Evolutionary conservation across 768 basidiomycete species (phyloP).

Genomic region (Suillus weaverae): DNA sequence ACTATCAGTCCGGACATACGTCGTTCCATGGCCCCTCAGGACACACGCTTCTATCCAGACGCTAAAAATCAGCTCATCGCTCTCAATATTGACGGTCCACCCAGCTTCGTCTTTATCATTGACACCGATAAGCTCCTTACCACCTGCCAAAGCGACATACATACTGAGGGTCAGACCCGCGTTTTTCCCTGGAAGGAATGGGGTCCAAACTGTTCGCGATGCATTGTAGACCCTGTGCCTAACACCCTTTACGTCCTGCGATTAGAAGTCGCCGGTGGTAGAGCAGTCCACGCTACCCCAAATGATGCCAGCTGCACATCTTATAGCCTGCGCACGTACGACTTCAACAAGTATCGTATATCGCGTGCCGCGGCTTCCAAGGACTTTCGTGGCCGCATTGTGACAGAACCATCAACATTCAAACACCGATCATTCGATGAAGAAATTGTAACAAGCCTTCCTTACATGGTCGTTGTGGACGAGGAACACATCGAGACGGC

Average conservation of each 20-base stretch:
- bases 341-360: background rate
- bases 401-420: background rate
- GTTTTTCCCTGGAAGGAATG: background rate
- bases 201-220: background rate
- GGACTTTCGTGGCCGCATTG: background rate
- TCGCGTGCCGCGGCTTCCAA: slow-evolving; percentile 3
- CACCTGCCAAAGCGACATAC: background rate
- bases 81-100: slow-evolving; percentile 1
- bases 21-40: background rate
- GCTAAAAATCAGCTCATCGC: slow-evolving; percentile 1
- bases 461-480: background rate
- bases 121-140: background rate
- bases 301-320: background rate
- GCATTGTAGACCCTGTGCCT: background rate
- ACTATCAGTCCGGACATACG: background rate
- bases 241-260: background rate
- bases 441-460: background rate
- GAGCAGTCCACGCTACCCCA: background rate
- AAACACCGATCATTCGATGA: background rate
- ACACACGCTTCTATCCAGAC: background rate
- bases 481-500: background rate
- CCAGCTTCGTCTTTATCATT: background rate
- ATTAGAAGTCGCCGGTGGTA: background rate
- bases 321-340: background rate
- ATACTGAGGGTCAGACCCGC: background rate